Percentiles rank a stretch among this genome's conserved stretches.
Conservation (phyloP, 2,329 filamentous ascomycete genomes). For the Plenodomus biglobosus region DNA sequence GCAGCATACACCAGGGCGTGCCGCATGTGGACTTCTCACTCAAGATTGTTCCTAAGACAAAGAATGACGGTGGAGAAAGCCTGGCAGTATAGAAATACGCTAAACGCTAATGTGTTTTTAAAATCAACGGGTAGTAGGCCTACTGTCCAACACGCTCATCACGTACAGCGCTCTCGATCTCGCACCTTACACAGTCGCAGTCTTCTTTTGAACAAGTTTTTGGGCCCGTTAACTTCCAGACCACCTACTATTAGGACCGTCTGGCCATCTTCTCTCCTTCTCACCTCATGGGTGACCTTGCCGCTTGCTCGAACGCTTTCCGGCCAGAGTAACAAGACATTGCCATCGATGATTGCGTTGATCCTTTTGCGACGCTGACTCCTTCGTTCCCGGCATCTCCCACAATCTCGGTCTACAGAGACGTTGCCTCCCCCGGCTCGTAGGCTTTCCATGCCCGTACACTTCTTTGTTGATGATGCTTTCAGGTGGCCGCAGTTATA, state of each 20-base stretch:
- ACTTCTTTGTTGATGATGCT: background rate
- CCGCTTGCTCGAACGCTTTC: background rate
- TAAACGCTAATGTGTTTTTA: background rate
- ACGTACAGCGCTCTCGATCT: background rate
- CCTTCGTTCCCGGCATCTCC: background rate
- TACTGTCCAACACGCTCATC: background rate
- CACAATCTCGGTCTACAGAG: background rate
- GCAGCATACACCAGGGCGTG: conserved; percentile 94
- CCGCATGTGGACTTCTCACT: conserved; percentile 93
- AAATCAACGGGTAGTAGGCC: background rate
- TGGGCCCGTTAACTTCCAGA: background rate
- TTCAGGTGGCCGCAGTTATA: background rate
- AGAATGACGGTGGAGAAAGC: conserved; percentile 21
- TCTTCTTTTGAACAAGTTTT: background rate
- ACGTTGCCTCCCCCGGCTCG: background rate
- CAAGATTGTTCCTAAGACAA: conserved; percentile 67
- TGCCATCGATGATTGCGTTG: background rate
- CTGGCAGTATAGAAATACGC: conserved; percentile 4
- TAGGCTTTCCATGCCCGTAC: background rate
- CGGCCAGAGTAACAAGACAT: background rate
- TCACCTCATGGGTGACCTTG: background rate
- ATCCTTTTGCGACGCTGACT: background rate
- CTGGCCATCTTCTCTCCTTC: background rate
- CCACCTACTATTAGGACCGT: background rate
- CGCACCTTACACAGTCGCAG: background rate